Conservation (phyloP, 2,329 filamentous ascomycete species). For the Sodiomyces alkalinus region DNA sequence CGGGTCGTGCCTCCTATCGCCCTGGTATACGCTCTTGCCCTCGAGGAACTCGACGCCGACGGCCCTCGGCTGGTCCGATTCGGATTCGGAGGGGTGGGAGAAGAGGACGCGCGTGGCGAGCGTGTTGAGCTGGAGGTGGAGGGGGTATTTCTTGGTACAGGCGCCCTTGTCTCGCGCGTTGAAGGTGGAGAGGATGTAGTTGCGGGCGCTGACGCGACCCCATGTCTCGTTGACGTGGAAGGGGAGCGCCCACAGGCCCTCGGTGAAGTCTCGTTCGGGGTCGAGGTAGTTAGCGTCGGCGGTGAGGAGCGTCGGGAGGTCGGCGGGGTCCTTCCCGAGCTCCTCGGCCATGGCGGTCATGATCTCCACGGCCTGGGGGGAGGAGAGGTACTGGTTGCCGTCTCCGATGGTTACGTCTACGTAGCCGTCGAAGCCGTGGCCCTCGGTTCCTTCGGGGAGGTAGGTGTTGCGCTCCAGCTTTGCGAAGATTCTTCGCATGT, state of each 20-base stretch:
- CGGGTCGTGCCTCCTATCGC: conserved; percentile 12
- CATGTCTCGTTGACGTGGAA: conserved; percentile 13
- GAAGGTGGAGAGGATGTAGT: conserved; percentile 9
- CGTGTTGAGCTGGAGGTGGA: conserved; percentile 11
- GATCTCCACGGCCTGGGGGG: conserved; percentile 7
- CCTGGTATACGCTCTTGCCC: conserved; percentile 22
- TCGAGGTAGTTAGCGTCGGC: conserved; percentile 7
- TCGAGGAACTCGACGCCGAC: conserved; percentile 16
- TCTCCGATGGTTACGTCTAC: conserved; percentile 9
- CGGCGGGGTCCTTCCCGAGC: conserved; percentile 6
- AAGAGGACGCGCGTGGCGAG: conserved; percentile 18
- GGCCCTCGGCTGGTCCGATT: conserved; percentile 13
- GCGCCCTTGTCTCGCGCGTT: too few relatives aligned
- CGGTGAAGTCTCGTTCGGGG: conserved; percentile 11
- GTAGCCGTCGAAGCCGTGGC: conserved; percentile 27
- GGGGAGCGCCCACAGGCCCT: conserved; percentile 12
- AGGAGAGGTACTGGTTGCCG: conserved; percentile 1
- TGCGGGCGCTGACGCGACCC: conserved; percentile 11
- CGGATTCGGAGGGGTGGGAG: conserved; percentile 10
- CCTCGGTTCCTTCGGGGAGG: conserved; percentile 18
- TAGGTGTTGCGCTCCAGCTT: conserved; percentile 27
- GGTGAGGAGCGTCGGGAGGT: conserved; percentile 1
- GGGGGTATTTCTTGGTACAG: conserved; percentile 11
- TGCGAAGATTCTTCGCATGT: conserved; percentile 25
- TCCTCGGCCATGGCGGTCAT: conserved; percentile 7